Evolutionary conservation across 1,284 basidiomycete genomes (phyloP).

Genomic region (Chalciporus sp.): DNA sequence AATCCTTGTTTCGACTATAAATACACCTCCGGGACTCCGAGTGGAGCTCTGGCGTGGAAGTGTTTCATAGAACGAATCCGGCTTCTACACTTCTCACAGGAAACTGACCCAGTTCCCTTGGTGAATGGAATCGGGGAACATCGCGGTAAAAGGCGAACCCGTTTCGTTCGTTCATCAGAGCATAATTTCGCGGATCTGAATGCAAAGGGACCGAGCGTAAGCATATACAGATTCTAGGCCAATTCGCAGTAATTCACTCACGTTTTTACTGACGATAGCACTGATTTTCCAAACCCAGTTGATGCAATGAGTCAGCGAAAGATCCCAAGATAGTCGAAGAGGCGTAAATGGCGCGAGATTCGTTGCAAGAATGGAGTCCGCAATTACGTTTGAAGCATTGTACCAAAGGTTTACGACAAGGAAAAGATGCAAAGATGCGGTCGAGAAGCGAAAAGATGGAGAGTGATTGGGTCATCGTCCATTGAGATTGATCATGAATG

Average conservation of each 20-base stretch:
- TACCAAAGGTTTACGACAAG: conserved; percentile 24
- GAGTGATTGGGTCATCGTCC: conserved; percentile 19
- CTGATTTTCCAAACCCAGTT: conserved; percentile 34
- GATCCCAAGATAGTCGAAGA: conserved; percentile 13
- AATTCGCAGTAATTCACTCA: conserved; percentile 41
- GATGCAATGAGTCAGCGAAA: conserved; percentile 1
- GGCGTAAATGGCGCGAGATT: conserved; percentile 5
- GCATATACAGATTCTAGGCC: conserved; percentile 1
- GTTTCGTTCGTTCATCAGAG: conserved; percentile 32
- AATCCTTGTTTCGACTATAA: neutral
- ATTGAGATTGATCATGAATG: conserved; percentile 20
- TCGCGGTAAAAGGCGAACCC: too few relatives aligned
- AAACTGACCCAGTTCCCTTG: too few relatives aligned
- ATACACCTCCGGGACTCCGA: neutral
- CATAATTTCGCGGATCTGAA: conserved; percentile 57
- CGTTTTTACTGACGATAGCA: conserved; percentile 69
- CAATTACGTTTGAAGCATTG: conserved; percentile 25
- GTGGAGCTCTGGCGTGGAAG: neutral
- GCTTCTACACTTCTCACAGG: too few relatives aligned
- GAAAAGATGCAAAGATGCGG: conserved; percentile 10
- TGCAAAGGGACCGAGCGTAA: neutral
- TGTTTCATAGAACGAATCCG: neutral
- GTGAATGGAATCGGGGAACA: neutral
- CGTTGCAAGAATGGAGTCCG: conserved; percentile 23
- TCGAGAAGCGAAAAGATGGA: conserved; percentile 14